Base-by-base conservation (phyloP, 768 basidiomycete genomes). In the Hemileccinum rubropunctum region DNA sequence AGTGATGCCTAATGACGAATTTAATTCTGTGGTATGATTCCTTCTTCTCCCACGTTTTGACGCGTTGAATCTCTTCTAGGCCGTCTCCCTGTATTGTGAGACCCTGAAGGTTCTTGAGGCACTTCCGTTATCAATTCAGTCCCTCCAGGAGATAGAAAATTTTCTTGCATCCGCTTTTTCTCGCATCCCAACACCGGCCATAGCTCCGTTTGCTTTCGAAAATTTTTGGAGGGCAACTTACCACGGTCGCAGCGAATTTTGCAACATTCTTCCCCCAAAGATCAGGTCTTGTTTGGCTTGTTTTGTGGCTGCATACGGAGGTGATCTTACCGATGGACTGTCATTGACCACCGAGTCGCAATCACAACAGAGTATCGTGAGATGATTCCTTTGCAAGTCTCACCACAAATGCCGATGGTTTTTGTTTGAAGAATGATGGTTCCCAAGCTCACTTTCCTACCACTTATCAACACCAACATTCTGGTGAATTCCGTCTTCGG, bases 141-240 rank as follows among this genome's bases (percentile, higher is more conserved):
- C 60, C 26, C 71, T 86, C 4, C 51, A 70, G 12, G 56, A 63
- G 3, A 61, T 79, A 17, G 72, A 78, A 8, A 64, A 61, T 18
- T 77, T 84, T 52, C 64, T 86, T 2, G 63, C 67, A 13, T 77
- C 82, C 3, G 76, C 76, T 0, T 84, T 85, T 55, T 66, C 66
- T 4, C 76, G 71, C 20, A 71, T 78, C 26, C 74, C 76, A 0
- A 51, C 63, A 3, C 77, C 77, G 3, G 75, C 77, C 9, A 65
- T 73, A 17, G 83, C 80, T 0, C 77, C 80, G 1, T 57, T 76
- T 6, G 73, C 77, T 1, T 86, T 86, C 51, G 71, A 73, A 54
- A 66, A 62, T 2, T 86, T 81, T 59, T 86, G 84, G 84, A 71
- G 71, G n/a, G 64, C 65, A 34, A 79, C 79, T 3, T 84, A 80